Conservation (phyloP, 305 asterid genomes). For the Solanum hybrid region DNA sequence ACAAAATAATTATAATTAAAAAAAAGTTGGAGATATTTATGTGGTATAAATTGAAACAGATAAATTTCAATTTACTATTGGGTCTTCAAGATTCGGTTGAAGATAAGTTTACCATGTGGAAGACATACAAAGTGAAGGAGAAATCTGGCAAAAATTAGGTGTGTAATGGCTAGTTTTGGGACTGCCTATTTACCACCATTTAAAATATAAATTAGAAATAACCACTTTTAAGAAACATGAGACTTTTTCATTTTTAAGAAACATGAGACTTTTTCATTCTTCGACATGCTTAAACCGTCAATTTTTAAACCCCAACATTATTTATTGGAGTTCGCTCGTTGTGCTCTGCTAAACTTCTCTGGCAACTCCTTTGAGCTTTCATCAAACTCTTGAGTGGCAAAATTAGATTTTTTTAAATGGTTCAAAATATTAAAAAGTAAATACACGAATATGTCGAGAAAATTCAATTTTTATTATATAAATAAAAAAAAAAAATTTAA, state of each 20-base stretch:
- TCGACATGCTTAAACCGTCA: background rate
- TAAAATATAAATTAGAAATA: too few relatives aligned
- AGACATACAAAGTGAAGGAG: background rate
- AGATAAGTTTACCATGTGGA: background rate
- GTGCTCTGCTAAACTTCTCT: background rate
- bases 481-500: too few relatives aligned
- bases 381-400: background rate
- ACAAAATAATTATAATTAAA: background rate
- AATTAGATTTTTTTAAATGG: background rate
- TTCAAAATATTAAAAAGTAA: background rate
- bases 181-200: background rate
- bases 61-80: background rate
- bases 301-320: background rate
- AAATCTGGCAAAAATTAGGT: background rate
- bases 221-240: too few relatives aligned
- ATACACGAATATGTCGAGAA: rapidly evolving
- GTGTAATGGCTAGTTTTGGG: background rate
- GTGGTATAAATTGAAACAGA: background rate
- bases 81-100: background rate
- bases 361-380: background rate
- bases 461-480: background rate
- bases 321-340: background rate
- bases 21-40: background rate
- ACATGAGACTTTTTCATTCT: too few relatives aligned
- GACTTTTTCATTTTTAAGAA: too few relatives aligned